These are phyloP conservation scores for Tetrahymena borealis DNA, from an alignment of 73 alveolate genomes.

Conservation along the genomic window DNA sequence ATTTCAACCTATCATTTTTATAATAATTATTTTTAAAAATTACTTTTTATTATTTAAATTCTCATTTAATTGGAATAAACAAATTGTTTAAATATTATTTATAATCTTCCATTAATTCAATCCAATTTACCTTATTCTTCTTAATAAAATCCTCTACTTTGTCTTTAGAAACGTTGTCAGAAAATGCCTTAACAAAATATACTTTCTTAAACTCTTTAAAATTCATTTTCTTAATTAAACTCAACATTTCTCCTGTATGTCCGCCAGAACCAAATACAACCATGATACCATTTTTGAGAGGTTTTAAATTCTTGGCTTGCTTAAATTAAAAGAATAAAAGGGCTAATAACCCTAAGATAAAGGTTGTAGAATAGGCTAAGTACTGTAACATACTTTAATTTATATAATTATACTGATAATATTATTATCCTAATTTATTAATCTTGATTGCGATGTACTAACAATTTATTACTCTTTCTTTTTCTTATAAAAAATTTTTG, in stretches of 20 bases:
- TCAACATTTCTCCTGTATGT: background rate
- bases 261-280: background rate
- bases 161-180: background rate
- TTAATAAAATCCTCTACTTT: background rate
- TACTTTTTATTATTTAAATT: no score
- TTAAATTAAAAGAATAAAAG: background rate
- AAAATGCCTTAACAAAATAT: background rate
- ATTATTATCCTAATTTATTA: no score
- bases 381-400: background rate
- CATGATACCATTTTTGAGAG: background rate
- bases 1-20: background rate
- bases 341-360: background rate
- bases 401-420: no score
- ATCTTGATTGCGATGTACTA: no score
- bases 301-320: background rate
- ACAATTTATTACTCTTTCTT: no score
- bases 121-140: background rate
- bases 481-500: no score
- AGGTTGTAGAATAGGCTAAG: background rate
- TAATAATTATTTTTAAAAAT: no score
- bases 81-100: no score
- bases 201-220: background rate
- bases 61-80: no score
- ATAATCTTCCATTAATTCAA: no score
- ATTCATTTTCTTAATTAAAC: background rate